Percentiles rank a stretch among this genome's conserved stretches.
Evolutionary conservation across 495 filamentous ascomycete genomes (phyloP).

Genomic region (Aspergillus homomorphus): DNA sequence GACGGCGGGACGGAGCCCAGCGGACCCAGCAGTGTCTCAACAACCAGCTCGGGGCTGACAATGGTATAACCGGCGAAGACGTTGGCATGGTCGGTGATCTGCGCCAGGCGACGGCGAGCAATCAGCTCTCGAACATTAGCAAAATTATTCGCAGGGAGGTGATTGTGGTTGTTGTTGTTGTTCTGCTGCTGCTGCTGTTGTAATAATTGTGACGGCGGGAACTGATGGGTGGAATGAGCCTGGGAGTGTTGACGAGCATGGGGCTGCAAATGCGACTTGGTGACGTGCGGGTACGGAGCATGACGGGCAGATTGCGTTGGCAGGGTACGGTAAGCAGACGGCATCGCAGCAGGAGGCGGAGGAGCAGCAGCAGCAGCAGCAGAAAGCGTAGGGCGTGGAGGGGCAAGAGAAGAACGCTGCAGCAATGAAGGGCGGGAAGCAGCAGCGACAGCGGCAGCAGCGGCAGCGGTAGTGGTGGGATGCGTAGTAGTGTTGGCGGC

Average conservation of each 20-base stretch:
- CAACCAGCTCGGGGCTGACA: slow-evolving; percentile 46
- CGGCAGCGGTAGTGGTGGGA: slow-evolving; percentile 23
- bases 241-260: slow-evolving; percentile 11
- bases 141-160: slow-evolving; percentile 44
- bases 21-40: slow-evolving; percentile 46
- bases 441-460: slow-evolving; percentile 17
- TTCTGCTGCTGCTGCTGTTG: slow-evolving; percentile 22
- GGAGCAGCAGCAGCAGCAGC: slow-evolving; percentile 39
- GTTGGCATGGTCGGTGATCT: slow-evolving; percentile 52
- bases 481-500: slow-evolving; percentile 20
- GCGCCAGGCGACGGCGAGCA: slow-evolving; percentile 46
- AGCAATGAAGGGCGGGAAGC: slow-evolving; percentile 35
- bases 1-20: slow-evolving; percentile 46
- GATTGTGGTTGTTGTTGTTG: slow-evolving; percentile 13
- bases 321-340: slow-evolving; percentile 49
- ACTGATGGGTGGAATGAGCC: slow-evolving; percentile 18
- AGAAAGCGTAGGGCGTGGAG: slow-evolving; percentile 38
- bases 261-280: slow-evolving; percentile 33
- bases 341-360: slow-evolving; percentile 41
- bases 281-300: slow-evolving; percentile 41
- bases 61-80: slow-evolving; percentile 48
- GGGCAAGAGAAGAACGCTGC: slow-evolving; percentile 35
- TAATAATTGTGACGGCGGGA: slow-evolving; percentile 15
- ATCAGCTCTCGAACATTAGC: slow-evolving; percentile 49
- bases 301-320: slow-evolving; percentile 43